Evolutionary conservation across 495 filamentous ascomycete species (phyloP), one percentile per base, ranked within the genome.

Genomic region (Penicillium bovifimosum): DNA sequence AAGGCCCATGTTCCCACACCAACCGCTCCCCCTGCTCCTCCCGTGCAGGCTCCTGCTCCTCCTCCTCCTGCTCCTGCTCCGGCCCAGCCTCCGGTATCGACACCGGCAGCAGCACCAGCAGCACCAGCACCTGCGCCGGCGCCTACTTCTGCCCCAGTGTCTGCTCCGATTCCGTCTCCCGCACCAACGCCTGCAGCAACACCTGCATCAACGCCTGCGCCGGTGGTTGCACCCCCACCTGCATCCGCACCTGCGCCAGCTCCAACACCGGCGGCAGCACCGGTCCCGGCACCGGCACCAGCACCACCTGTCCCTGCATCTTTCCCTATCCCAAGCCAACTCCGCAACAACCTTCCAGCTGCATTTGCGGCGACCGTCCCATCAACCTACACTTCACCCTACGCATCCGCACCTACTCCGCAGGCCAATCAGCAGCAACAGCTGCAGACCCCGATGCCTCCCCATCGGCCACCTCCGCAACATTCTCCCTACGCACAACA

Each of bases 311-410:
- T 14, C 17, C 48, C 56, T 57, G 67, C 54, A 55, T 67, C 71
- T 28, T 70, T 72, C 50, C 63, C 72, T 1, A 69, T 75, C 17
- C 71, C 73, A 36, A 73, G 56, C 58, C 66, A 70, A 9, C 66
- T 74, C 53, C 69, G 71, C 54, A 73, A 64, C 64, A 75, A 63
- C 41, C 71, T 75, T 46, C 74, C 73, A 26, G 63, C 69, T 31
- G 73, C 72, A 18, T 74, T 76, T 50, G 68, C 69, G 17, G 65
- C 68, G 45, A 67, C 68, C 11, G 64, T 63, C 6, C 66, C 73
- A 11, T 63, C 69, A 18, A 70, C 69, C 14, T 76, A 74, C 52
- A 73, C 67, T 24, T 73, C 70, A 29, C 67, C 69, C 27, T 75
- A 77, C 52, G 67, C 74, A 41, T 72, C 69, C 45, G 67, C 71